Base-by-base conservation (phyloP, 225 moss, liverwort and hornwort genomes). In the Pleurozium schreberi region DNA sequence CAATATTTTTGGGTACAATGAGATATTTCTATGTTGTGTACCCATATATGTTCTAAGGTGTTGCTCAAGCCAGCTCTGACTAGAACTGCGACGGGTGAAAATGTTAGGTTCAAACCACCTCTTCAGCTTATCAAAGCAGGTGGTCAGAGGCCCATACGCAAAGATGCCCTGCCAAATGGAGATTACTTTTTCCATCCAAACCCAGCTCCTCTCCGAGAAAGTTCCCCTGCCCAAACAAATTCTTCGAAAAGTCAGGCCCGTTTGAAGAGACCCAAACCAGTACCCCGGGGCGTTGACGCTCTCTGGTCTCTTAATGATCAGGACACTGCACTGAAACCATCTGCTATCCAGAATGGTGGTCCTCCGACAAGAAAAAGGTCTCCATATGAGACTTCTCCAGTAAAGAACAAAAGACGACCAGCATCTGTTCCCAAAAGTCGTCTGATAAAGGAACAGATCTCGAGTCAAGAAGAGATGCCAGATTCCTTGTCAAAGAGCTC, bases 401-500 rank as follows among this genome's bases (percentile, higher is more conserved):
- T 42, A 28, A 92, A 75, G 83, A 89, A 87, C 75, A 92, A 83
- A 50, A 87, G 85, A 70, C 87, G 87, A 89, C 86, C 87, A 85
- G 65, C 88, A 58, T 89, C 92, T 80, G 89, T 69, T 71, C 89
- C 91, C 64, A 89, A 80, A 80, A 85, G 61, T 38, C 85, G 92
- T 76, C 60, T 87, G 62, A 83, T 85, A 3, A 89, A 85, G 75
- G 92, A 88, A 71, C 86, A 91, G 75, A 70, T 58, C 58, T 86
- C 86, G 12, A 91, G 86, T 86, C 89, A 65, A 83, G 93, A 93
- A 69, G 93, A 90, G 75, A 81, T 86, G 68, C 90, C 89, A 80
- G 91, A 94, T 76, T 89, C 90, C 28, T 83, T 87, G 75, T 89
- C 94, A 27, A 94, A 92, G 73, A 92, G 92, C 90, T 90, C 91